Evolutionary conservation across 495 filamentous ascomycete species (phyloP).

Genomic region (Thermothielavioides terrestris): DNA sequence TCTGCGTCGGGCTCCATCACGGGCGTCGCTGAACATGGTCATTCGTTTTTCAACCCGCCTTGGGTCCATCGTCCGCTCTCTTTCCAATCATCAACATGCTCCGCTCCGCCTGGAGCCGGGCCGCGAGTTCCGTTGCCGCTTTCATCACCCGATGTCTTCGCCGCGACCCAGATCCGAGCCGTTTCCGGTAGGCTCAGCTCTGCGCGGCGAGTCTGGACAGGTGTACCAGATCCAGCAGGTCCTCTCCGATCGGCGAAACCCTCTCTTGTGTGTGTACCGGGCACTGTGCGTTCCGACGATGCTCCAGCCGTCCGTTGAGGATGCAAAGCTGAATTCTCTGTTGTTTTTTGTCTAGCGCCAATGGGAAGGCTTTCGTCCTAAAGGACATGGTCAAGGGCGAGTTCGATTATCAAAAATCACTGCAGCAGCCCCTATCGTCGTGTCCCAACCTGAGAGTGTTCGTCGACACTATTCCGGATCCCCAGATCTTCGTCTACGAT

Average conservation of each 20-base stretch:
- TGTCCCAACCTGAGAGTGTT: neutral
- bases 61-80: too few species aligned
- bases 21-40: too few species aligned
- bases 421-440: neutral
- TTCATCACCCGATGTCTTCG: too few species aligned
- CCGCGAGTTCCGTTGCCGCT: too few species aligned
- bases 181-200: neutral
- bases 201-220: neutral
- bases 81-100: too few species aligned
- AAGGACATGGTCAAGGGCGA: neutral
- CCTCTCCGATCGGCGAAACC: neutral
- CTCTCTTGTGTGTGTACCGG: neutral
- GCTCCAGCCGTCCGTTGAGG: too few species aligned
- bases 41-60: too few species aligned
- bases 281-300: neutral
- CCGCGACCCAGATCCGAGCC: too few species aligned
- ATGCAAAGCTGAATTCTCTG: neutral
- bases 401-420: neutral
- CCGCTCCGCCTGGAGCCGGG: too few species aligned
- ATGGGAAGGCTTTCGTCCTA: neutral
- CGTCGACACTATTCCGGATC: neutral
- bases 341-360: neutral
- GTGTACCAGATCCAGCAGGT: neutral
- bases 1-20: too few species aligned
- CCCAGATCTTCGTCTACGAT: neutral